Evolutionary conservation across 2,329 filamentous ascomycete species (phyloP).

Genomic region (Aspergillus sp.): DNA sequence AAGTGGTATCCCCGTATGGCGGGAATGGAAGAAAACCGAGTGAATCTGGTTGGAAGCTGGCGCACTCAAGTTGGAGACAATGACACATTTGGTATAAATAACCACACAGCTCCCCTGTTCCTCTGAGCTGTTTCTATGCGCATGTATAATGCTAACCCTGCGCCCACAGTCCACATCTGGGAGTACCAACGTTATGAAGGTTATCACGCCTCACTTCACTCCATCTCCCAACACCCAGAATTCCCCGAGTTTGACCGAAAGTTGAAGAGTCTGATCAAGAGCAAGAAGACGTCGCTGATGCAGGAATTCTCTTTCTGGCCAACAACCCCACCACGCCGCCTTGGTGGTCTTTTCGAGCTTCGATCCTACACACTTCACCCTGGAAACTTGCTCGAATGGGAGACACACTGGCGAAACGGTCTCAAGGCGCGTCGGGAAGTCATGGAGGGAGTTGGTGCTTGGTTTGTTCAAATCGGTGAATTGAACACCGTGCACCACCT

Average conservation of each 20-base stretch:
- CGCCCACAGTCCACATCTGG: constrained; percentile 87
- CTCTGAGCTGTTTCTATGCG: not conserved
- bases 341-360: constrained; percentile 92
- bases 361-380: constrained; percentile 95
- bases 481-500: constrained; percentile 97
- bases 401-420: constrained; percentile 94
- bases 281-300: constrained; percentile 89
- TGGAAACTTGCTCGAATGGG: constrained; percentile 95
- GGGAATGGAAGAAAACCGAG: constrained; percentile 77
- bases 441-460: constrained; percentile 97
- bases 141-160: constrained; percentile 21
- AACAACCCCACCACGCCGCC: constrained; percentile 79
- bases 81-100: constrained; percentile 79
- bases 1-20: constrained; percentile 92
- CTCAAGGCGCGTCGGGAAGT: constrained; percentile 88
- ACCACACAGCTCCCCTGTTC: not conserved
- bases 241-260: constrained; percentile 79
- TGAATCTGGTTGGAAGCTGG: constrained; percentile 96
- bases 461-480: constrained; percentile 98
- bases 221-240: constrained; percentile 76
- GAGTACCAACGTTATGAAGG: constrained; percentile 97
- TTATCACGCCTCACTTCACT: constrained; percentile 86
- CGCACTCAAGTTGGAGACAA: constrained; percentile 95
- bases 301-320: constrained; percentile 99
- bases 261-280: constrained; percentile 77